phyloP scores from a whole-genome alignment of 805 yeast species.

The Yarrowia hollandica region DNA sequence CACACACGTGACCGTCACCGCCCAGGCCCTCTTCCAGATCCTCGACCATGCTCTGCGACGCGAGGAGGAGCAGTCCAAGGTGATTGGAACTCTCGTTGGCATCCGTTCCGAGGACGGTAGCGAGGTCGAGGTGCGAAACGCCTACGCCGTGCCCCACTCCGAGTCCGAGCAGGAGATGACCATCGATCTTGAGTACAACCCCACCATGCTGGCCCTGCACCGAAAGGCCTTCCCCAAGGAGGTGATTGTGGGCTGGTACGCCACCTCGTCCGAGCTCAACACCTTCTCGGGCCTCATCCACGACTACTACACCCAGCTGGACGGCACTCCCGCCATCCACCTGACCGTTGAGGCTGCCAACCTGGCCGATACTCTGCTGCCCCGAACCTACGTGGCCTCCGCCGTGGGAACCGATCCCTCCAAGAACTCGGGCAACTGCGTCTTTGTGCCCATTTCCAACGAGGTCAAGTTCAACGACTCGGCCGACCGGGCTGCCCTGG shows the following conservation, averaged over 20 bases:
- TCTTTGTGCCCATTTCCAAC: conserved; percentile 76
- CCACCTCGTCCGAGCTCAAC: conserved; percentile 58
- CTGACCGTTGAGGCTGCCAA: conserved; percentile 61
- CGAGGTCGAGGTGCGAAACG: conserved; percentile 68
- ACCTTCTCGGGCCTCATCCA: conserved; percentile 75
- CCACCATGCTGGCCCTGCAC: conserved; percentile 65
- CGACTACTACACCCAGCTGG: conserved; percentile 72
- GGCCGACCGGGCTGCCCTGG: conserved; percentile 47
- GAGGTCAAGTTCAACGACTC: conserved; percentile 56
- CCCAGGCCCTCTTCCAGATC: conserved; percentile 73
- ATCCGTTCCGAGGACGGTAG: conserved; percentile 79
- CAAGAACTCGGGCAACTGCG: conserved; percentile 47
- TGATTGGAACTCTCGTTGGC: conserved; percentile 82
- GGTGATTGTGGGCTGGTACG: conserved; percentile 81
- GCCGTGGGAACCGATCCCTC: conserved; percentile 59
- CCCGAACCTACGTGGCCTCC: conserved; percentile 70
- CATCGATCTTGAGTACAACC: conserved; percentile 75
- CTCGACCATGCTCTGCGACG: conserved; percentile 68
- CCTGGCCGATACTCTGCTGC: conserved; percentile 51
- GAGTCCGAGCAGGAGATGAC: conserved; percentile 75
- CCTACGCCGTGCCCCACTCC: conserved; percentile 77
- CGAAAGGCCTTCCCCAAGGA: conserved; percentile 72
- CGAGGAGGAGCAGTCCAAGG: conserved; percentile 55
- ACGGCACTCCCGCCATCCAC: conserved; percentile 77
- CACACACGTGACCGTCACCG: conserved; percentile 57